Base-by-base conservation (phyloP, 371 early-diverging fungal genomes). In the Mucor mucedo region DNA sequence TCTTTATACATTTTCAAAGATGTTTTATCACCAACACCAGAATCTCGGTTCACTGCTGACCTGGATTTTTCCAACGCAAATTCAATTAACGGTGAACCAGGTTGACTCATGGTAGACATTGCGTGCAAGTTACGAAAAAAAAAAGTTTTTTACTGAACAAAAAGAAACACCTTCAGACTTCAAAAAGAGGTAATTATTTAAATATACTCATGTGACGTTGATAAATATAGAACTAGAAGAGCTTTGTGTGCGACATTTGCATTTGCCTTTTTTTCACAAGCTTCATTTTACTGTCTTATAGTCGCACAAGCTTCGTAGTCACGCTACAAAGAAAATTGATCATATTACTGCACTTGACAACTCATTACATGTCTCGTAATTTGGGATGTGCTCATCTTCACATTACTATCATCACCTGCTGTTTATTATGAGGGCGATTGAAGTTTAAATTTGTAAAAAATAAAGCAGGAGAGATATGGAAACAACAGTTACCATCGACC, bases 41-140 rank as follows among this genome's bases (percentile, higher is more conserved):
- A 28, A 10, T 50, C 32, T 28, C 32, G 10, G 9, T 50, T 11
- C 11, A 30, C 50, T 9, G 50, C 50, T 10, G 21, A 29, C 21
- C 28, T 50, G 10, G 32, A 50, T 21, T 50, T 50, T 9, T 50
- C 50, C 28, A 50, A 50, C 11, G 50, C 50, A 16, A 30, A 27
- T 8, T 47, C 50, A 29, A 50, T 16, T 30, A 30, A 50, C 13
- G 28, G 29, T 9, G 32, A 50, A 50, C 21, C n/a, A 14, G 44
- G 32, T 50, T 50, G 50, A 30, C 14, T 50, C 50, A 30, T 50
- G 50, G 27, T 27, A 47, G 47, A 21, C 8, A 21, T 47, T 47
- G 5, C 6, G 47, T 2, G 16, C 3, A 47, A 13, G 42, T 9
- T 10, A 21, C 16, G 47, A 3, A 21, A 47, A 21, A 21, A 47